Evolutionary conservation across 1,139 yeast species (phyloP).

Genomic region (Tardiomyces blankii): DNA sequence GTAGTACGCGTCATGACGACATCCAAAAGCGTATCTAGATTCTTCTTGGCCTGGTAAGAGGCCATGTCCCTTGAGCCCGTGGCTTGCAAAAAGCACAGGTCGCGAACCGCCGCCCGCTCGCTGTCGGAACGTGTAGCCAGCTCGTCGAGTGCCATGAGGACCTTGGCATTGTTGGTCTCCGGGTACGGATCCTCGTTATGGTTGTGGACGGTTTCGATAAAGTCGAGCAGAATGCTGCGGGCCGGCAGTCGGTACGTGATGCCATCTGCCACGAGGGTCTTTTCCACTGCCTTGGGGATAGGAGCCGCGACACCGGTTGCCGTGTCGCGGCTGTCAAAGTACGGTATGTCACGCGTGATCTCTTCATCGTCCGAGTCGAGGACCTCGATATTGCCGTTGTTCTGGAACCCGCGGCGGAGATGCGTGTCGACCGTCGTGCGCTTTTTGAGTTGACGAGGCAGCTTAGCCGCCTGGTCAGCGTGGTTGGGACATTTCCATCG

Average conservation of each 20-base stretch:
- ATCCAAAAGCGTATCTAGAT: constrained; percentile 30
- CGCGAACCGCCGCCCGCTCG: constrained; percentile 26
- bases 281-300: constrained; percentile 28
- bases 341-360: constrained; percentile 9
- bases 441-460: constrained; percentile 41
- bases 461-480: constrained; percentile 41
- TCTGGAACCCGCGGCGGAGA: constrained; percentile 48
- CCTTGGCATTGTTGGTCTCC: constrained; percentile 16
- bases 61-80: constrained; percentile 16
- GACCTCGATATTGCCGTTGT: constrained; percentile 60
- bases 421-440: constrained; percentile 45
- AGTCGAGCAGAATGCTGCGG: constrained; percentile 62
- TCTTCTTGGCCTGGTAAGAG: constrained; percentile 17
- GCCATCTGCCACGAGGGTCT: constrained; percentile 35
- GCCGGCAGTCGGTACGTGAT: constrained; percentile 62
- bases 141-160: constrained; percentile 24
- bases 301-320: constrained; percentile 37
- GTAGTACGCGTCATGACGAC: constrained; percentile 17
- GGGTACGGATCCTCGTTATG: constrained; percentile 14
- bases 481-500: constrained; percentile 96
- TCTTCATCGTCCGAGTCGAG: constrained; percentile 25
- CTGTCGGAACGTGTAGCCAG: constrained; percentile 20
- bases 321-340: constrained; percentile 32
- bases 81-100: constrained; percentile 20
- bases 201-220: constrained; percentile 34